A percentile compares a stretch with the other conserved stretches of the same genome.
Evolutionary conservation across 148 eudicot genomes (phyloP).

Genomic region (Rhododendron molle): DNA sequence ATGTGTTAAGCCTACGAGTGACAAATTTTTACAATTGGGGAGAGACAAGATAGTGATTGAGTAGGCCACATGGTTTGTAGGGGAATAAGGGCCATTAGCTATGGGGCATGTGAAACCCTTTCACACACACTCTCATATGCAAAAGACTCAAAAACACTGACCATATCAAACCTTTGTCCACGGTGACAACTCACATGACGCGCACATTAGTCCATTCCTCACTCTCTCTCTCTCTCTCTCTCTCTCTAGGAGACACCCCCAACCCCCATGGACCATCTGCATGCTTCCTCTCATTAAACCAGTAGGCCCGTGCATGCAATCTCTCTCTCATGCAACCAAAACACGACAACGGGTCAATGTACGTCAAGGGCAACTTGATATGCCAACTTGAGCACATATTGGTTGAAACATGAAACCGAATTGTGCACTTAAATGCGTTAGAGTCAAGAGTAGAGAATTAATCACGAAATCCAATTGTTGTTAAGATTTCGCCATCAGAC

Average conservation of each 20-base stretch:
- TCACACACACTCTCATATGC: neutral
- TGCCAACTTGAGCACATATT: slow-evolving; percentile 3
- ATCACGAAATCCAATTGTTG: too few species aligned
- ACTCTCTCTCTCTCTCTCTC: neutral
- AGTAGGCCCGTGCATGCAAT: slow-evolving; percentile 8
- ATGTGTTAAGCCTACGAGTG: neutral
- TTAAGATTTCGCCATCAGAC: neutral
- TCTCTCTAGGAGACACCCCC: slow-evolving; percentile 16
- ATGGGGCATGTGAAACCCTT: neutral
- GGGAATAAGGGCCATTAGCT: neutral
- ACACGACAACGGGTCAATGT: too few species aligned
- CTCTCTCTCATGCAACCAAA: slow-evolving; percentile 2
- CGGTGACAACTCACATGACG: slow-evolving; percentile 42
- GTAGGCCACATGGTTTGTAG: neutral
- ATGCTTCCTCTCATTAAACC: too few species aligned
- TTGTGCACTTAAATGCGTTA: neutral
- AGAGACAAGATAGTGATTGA: neutral
- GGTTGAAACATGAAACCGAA: neutral
- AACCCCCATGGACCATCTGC: neutral
- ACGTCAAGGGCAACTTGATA: slow-evolving; percentile 21
- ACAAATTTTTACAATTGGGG: neutral
- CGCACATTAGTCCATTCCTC: slow-evolving; percentile 21
- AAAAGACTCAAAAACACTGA: neutral
- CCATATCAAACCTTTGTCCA: slow-evolving; percentile 5
- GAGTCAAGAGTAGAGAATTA: neutral